Evolutionary conservation across 2,329 filamentous ascomycete species (phyloP).

Genomic region (Orbilia oligospora): DNA sequence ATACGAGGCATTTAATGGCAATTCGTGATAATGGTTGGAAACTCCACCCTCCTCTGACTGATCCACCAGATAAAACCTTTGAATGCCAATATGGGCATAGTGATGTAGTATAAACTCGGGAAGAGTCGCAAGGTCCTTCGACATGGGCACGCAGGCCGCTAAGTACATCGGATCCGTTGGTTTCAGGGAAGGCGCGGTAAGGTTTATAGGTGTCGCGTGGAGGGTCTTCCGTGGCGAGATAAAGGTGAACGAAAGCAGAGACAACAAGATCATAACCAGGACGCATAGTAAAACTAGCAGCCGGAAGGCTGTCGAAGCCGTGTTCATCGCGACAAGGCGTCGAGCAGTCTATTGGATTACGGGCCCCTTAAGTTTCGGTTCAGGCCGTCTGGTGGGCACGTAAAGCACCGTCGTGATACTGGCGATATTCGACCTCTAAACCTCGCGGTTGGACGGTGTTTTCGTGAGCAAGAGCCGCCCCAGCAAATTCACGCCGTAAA

Average conservation of each 20-base stretch:
- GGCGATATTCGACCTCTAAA: not conserved
- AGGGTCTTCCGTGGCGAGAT: constrained; percentile 54
- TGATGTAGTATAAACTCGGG: constrained; percentile 58
- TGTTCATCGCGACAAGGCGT: constrained; percentile 44
- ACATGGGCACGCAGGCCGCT: constrained; percentile 52
- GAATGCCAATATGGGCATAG: constrained; percentile 47
- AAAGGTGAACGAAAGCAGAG: constrained; percentile 53
- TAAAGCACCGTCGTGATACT: not conserved
- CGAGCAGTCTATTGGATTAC: constrained; percentile 1
- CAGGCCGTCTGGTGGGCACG: not conserved
- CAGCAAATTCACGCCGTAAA: not conserved
- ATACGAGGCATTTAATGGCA: constrained; percentile 51
- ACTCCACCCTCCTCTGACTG: constrained; percentile 49
- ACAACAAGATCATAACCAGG: constrained; percentile 53
- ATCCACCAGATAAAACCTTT: constrained; percentile 55
- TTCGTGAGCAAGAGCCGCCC: not conserved
- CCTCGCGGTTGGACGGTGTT: constrained; percentile 5
- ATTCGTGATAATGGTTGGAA: constrained; percentile 44
- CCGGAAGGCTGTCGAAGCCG: constrained; percentile 59
- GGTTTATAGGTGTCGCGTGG: constrained; percentile 58
- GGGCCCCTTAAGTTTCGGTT: not conserved
- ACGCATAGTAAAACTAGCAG: constrained; percentile 51
- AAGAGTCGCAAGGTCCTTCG: constrained; percentile 47
- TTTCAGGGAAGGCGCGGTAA: constrained; percentile 57
- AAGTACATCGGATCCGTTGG: constrained; percentile 50